Evolutionary conservation across 2,329 filamentous ascomycete species (phyloP).

Genomic region (Fusarium poae): DNA sequence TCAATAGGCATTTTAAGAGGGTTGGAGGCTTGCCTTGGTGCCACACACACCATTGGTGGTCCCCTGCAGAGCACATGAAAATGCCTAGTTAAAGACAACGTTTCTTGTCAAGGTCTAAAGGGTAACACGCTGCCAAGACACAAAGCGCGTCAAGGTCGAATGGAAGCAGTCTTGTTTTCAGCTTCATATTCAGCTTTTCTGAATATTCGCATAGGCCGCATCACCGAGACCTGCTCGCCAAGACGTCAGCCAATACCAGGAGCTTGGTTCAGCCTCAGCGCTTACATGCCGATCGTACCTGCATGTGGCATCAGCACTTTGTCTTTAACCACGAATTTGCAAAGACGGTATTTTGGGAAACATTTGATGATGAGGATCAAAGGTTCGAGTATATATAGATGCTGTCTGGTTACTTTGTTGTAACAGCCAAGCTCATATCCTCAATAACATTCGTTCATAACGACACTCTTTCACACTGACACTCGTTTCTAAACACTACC

Average conservation of each 20-base stretch:
- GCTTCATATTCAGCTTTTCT: not conserved
- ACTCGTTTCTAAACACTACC: not conserved
- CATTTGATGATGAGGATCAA: accelerated
- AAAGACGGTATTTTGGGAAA: not conserved
- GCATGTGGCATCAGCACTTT: not conserved
- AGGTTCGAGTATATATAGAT: not conserved
- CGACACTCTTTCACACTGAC: not conserved
- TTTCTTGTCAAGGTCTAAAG: accelerated
- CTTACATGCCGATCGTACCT: conserved; percentile 5
- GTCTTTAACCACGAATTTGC: not conserved
- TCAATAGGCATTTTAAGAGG: no score
- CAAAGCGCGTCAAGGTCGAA: not conserved
- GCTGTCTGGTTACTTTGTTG: accelerated
- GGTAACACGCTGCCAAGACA: not conserved
- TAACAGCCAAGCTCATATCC: accelerated
- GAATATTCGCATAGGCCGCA: not conserved
- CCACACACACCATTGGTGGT: not conserved
- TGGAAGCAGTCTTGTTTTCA: not conserved
- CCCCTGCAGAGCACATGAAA: not conserved
- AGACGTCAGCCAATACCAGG: not conserved
- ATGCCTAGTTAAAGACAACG: not conserved
- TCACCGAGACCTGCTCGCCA: not conserved
- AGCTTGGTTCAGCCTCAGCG: not conserved
- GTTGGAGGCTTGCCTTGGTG: no score
- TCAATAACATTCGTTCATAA: no score